phyloP scores from a whole-genome alignment of 2,329 filamentous ascomycete genomes.

The Epichloe sibirici region DNA sequence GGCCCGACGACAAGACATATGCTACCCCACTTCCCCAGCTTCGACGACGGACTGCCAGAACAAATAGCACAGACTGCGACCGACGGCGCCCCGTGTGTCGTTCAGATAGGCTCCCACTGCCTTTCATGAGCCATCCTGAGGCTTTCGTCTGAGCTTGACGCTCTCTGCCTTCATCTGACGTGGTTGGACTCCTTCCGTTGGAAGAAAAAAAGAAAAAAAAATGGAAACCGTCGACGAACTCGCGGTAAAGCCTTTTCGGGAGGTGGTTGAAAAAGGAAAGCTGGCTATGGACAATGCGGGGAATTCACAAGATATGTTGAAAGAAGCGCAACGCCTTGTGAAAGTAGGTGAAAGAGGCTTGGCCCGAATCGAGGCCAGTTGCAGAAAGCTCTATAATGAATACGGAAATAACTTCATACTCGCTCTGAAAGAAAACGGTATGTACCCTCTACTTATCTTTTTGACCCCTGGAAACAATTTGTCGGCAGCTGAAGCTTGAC shows the following conservation, averaged over 20 bases:
- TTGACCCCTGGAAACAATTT: neutral
- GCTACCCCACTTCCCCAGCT: neutral
- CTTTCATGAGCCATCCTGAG: neutral
- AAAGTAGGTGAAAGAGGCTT: constrained; percentile 37
- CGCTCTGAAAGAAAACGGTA: constrained; percentile 43
- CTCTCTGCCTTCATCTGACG: neutral
- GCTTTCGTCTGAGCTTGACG: neutral
- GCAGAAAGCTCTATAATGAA: constrained; percentile 33
- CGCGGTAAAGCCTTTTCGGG: constrained; percentile 37
- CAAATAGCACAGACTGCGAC: neutral
- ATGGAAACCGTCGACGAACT: constrained; percentile 32
- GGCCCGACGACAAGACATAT: neutral
- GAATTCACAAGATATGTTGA: constrained; percentile 33
- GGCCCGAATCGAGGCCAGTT: constrained; percentile 39
- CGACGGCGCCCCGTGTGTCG: neutral
- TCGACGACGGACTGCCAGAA: neutral
- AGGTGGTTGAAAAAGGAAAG: constrained; percentile 40
- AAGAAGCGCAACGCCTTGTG: constrained; percentile 33
- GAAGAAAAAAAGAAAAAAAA: neutral
- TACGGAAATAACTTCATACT: constrained; percentile 37
- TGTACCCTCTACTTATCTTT: constrained; percentile 9
- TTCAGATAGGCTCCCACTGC: neutral
- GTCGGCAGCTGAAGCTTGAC: neutral
- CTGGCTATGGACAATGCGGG: constrained; percentile 35
- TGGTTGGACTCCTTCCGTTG: neutral